These are phyloP conservation scores for Eustoma russellianum DNA, from an alignment of 257 asterid species.

Conservation along the genomic window DNA sequence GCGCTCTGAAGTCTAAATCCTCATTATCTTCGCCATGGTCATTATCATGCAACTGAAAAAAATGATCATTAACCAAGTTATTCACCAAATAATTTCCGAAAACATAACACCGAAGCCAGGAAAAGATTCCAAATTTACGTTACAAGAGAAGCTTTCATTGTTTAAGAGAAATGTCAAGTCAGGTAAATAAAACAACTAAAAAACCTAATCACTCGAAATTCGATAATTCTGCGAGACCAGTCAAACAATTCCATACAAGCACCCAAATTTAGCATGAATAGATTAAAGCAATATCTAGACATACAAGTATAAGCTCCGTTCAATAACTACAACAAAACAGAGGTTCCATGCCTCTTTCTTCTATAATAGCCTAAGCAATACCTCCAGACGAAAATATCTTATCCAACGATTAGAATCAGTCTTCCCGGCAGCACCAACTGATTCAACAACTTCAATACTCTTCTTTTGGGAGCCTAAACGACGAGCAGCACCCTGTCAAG, in stretches of 20 bases:
- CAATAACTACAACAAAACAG: neutral
- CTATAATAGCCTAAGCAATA: constrained; percentile 18
- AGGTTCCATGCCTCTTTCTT: no score
- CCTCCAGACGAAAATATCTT: constrained; percentile 83
- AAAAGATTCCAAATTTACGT: neutral
- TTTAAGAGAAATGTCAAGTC: no score
- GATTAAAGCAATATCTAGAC: no score
- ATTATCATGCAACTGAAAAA: constrained; percentile 59
- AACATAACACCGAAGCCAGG: neutral
- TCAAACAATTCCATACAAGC: neutral
- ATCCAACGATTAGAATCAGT: constrained; percentile 50
- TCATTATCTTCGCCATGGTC: constrained; percentile 50
- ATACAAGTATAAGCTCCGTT: neutral
- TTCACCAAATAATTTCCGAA: neutral
- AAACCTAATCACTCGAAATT: no score
- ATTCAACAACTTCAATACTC: constrained; percentile 77
- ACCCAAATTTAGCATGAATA: neutral
- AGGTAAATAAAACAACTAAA: no score
- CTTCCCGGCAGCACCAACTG: constrained; percentile 83
- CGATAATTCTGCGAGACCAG: no score
- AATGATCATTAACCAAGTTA: constrained; percentile 8
- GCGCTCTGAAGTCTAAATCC: constrained; percentile 75
- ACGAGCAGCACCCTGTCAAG: constrained; percentile 91
- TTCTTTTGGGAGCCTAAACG: constrained; percentile 71
- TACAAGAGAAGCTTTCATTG: no score